Evolutionary conservation across 345 rosid genomes (phyloP), one percentile per base, ranked within the genome.

Genomic region (Gossypium raimondii): DNA sequence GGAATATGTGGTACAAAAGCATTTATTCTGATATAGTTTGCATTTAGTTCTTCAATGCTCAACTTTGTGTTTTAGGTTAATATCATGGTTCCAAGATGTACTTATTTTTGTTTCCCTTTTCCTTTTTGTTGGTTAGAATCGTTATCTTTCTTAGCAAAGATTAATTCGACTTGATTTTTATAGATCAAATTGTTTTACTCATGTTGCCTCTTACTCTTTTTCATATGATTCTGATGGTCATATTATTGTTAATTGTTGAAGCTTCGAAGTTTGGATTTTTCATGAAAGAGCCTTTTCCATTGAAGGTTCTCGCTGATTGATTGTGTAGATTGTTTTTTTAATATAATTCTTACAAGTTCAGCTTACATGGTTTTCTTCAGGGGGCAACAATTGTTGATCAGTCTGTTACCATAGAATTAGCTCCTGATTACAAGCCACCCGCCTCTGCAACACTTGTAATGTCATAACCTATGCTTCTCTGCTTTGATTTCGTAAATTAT

Each of bases 341-440:
- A 34, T 34, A 34, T 53, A n/a, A 53, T 68, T 56, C 20, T 56
- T 38, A 11, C 57, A 9, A 64, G 65, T 44, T 53, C 11, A 56
- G 52, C 14, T 41, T 70, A n/a, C 51, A 27, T 44, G 24, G 38
- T 60, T 62, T 70, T 27, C 65, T 52, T 29, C 84, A 89, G 98
- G 97, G 97, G 72, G 94, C 97, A 65, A 94, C 92, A 25, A 92
- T 94, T 74, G 91, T 91, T 58, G 97, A 94, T 69, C 88, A 86
- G 78, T 72, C 94, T 60, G 93, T 94, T 67, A 81, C 59, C 69
- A 83, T 94, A 45, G 87, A 87, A 38, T 76, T 85, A 80, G 98
- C 90, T 83, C 86, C 90, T 48, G 86, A 87, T 76, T 92, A 86
- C 85, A 83, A 80, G 78, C 88, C 83, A 34, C 97, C 93, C 20